Percentiles rank a stretch among this genome's conserved stretches.
Evolutionary conservation across 805 yeast species (phyloP).

Genomic region (Candida krabiensis): DNA sequence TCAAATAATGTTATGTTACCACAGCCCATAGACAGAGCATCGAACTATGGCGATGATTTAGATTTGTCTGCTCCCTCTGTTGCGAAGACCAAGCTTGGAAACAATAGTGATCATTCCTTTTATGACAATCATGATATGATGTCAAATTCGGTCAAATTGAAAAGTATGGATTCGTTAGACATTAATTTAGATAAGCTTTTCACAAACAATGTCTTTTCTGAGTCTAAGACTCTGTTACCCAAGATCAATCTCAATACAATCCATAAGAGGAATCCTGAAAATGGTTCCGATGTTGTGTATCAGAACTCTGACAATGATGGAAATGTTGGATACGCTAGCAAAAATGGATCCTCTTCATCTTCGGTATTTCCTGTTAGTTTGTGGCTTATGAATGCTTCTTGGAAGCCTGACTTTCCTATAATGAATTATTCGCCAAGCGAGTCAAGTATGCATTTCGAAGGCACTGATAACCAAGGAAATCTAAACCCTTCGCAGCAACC

Average conservation of each 20-base stretch:
- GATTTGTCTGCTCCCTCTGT: constrained; percentile 10
- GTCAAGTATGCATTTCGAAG: background rate
- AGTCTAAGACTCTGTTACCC: constrained; percentile 18
- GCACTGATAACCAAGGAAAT: no score
- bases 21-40: constrained; percentile 1
- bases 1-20: constrained; percentile 15
- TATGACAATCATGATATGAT: constrained; percentile 1
- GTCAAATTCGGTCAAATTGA: constrained; percentile 7
- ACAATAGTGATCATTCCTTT: constrained; percentile 2
- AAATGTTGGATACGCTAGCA: background rate
- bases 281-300: background rate
- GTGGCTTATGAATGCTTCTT: constrained; percentile 20
- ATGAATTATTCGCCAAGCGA: background rate
- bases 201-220: constrained; percentile 26
- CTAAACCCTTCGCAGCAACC: no score
- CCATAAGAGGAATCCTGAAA: background rate
- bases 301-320: background rate
- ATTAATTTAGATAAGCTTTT: constrained; percentile 25
- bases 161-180: constrained; percentile 14
- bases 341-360: background rate
- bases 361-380: constrained; percentile 17
- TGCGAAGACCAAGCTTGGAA: constrained; percentile 11
- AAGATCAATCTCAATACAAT: constrained; percentile 16
- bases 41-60: constrained; percentile 1
- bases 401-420: constrained; percentile 18